Percentiles rank a stretch among this genome's conserved stretches.
Conservation (phyloP, 306 rosid species). For the Fragaria ananassa region DNA sequence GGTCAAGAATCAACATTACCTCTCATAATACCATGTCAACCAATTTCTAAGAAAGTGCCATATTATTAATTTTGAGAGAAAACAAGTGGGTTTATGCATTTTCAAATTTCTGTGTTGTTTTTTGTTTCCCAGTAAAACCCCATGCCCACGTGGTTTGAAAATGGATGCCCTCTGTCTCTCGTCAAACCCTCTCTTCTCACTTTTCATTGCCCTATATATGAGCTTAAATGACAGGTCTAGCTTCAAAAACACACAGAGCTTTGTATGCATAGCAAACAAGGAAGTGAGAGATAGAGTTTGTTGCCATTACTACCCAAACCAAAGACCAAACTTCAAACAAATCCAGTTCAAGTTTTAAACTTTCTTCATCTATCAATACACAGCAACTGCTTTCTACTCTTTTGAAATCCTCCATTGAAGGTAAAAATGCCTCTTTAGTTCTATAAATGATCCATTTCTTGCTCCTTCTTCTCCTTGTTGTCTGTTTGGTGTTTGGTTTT, state of each 20-base stretch:
- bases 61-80: neutral
- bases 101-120: neutral
- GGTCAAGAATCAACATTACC: slow-evolving; percentile 5
- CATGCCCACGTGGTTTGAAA: slow-evolving; percentile 17
- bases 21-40: neutral
- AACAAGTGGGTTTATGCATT: neutral
- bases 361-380: neutral
- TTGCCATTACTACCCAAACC: slow-evolving; percentile 10
- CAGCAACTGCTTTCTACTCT: slow-evolving; percentile 21
- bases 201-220: neutral
- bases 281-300: neutral
- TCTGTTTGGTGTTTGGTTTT: slow-evolving; percentile 7
- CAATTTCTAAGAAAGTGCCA: neutral
- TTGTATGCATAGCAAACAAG: slow-evolving; percentile 13
- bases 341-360: slow-evolving; percentile 5
- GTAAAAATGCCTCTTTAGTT: slow-evolving; percentile 21
- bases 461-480: slow-evolving; percentile 4
- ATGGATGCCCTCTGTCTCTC: slow-evolving; percentile 11
- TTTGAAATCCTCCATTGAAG: slow-evolving; percentile 40
- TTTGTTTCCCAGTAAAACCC: slow-evolving; percentile 4
- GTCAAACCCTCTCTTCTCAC: neutral
- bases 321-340: slow-evolving; percentile 11
- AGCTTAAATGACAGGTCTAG: neutral
- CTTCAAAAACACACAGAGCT: slow-evolving; percentile 1
- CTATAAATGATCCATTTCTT: neutral